Conservation (phyloP, 257 asterid species). For the Forsythia viridissima region DNA sequence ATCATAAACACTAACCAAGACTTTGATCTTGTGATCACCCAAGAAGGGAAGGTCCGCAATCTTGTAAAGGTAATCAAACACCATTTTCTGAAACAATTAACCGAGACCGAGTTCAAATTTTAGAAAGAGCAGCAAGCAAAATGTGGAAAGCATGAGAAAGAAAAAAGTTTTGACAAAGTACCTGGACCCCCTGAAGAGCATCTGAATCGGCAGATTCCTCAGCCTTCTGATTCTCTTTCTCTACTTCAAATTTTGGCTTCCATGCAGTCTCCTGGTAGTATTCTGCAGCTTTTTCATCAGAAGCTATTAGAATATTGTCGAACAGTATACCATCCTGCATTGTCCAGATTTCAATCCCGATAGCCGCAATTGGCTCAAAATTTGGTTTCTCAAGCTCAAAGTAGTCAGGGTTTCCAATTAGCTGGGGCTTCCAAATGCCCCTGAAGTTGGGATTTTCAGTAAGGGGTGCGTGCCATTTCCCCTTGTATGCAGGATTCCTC, state of each 20-base stretch:
- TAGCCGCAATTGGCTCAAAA: conserved; percentile 92
- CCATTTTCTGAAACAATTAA: conserved; percentile 55
- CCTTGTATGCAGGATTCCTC: conserved; percentile 89
- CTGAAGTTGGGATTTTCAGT: conserved; percentile 85
- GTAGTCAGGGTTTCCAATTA: conserved; percentile 77
- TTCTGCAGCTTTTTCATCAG: conserved; percentile 71
- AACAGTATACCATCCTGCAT: conserved; percentile 94
- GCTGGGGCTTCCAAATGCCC: conserved; percentile 92
- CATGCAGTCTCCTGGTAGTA: conserved; percentile 59
- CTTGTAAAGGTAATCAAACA: conserved; percentile 84
- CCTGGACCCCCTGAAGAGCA: conserved; percentile 82
- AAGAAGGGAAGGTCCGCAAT: conserved; percentile 78
- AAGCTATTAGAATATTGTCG: conserved; percentile 74
- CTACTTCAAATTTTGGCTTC: conserved; percentile 79
- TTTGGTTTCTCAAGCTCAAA: conserved; percentile 77
- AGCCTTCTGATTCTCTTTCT: conserved; percentile 74
- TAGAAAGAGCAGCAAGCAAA: background rate
- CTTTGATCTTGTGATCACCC: conserved; percentile 76
- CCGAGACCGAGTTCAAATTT: background rate
- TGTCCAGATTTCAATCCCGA: conserved; percentile 98
- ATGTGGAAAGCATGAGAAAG: background rate
- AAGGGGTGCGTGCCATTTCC: conserved; percentile 85
- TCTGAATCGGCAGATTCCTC: conserved; percentile 65
- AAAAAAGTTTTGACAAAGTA: conserved; percentile 15
- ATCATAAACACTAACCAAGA: conserved; percentile 55